Percentiles rank a stretch among this genome's conserved stretches.
These are phyloP conservation scores for Penicillium paradoxum DNA, from an alignment of 495 filamentous ascomycete genomes.

Conservation along the genomic window DNA sequence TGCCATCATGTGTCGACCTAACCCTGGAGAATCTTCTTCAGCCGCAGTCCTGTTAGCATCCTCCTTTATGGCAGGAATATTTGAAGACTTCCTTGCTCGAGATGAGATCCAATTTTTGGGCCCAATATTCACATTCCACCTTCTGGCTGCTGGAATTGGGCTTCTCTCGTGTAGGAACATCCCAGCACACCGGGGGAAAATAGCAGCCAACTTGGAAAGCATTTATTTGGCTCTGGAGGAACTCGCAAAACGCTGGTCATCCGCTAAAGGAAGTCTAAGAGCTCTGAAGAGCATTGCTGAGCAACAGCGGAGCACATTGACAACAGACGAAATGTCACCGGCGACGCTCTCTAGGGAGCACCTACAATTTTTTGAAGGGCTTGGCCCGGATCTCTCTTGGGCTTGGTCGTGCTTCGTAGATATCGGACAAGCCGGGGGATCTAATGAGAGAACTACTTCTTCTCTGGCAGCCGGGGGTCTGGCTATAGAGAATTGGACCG, in stretches of 20 bases:
- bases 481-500: not conserved
- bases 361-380: slow-evolving; percentile 7
- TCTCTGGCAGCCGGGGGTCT: not conserved
- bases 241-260: slow-evolving; percentile 22
- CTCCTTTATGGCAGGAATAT: slow-evolving; percentile 20
- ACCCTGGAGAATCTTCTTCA: slow-evolving; percentile 12
- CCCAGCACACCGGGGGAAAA: slow-evolving; percentile 13
- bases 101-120: slow-evolving; percentile 23
- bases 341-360: slow-evolving; percentile 10
- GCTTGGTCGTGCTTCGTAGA: slow-evolving; percentile 12
- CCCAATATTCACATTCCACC: slow-evolving; percentile 25
- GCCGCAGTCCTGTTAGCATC: slow-evolving; percentile 19
- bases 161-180: slow-evolving; percentile 16
- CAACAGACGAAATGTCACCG: not conserved
- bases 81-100: slow-evolving; percentile 25
- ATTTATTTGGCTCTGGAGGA: slow-evolving; percentile 23
- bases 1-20: slow-evolving; percentile 21
- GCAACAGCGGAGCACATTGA: slow-evolving; percentile 6
- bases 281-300: slow-evolving; percentile 20
- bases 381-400: slow-evolving; percentile 15
- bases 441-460: not conserved
- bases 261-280: slow-evolving; percentile 19
- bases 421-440: not conserved
- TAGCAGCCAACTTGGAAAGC: slow-evolving; percentile 8
- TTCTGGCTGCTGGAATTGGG: slow-evolving; percentile 21